phyloP scores from a whole-genome alignment of 2,329 filamentous ascomycete genomes.

The Diaporthe citriasiana region DNA sequence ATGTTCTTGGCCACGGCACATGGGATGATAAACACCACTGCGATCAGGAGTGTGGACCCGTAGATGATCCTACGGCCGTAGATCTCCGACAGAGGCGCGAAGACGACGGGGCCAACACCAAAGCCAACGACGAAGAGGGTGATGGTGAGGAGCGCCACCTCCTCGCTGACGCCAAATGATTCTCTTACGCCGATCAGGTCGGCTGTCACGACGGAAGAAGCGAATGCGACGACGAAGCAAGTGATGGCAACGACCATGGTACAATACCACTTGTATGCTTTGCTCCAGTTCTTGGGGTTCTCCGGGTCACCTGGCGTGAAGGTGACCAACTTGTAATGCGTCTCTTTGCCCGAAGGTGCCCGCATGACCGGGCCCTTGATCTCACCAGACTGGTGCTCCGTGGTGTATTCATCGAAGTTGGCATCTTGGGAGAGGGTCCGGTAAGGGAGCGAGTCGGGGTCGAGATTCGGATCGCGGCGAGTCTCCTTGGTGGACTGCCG shows the following conservation, averaged over 20 bases:
- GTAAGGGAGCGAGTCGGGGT: conserved; percentile 71
- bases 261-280: conserved; percentile 83
- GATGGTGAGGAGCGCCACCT: conserved; percentile 80
- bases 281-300: conserved; percentile 90
- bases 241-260: conserved; percentile 87
- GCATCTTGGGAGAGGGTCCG: conserved; percentile 72
- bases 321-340: conserved; percentile 67
- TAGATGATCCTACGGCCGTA: conserved; percentile 81
- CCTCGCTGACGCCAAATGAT: conserved; percentile 77
- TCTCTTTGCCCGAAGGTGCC: conserved; percentile 45
- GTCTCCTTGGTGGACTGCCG: conserved; percentile 52
- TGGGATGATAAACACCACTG: conserved; percentile 85
- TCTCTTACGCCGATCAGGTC: conserved; percentile 75
- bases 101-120: conserved; percentile 84
- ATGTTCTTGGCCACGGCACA: conserved; percentile 84
- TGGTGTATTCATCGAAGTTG: conserved; percentile 76
- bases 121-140: conserved; percentile 87
- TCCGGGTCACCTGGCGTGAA: conserved; percentile 80
- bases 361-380: conserved; percentile 63
- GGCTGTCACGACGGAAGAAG: conserved; percentile 82
- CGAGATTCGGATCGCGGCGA: conserved; percentile 56
- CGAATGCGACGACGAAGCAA: conserved; percentile 81
- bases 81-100: conserved; percentile 84
- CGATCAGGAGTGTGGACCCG: conserved; percentile 74
- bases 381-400: conserved; percentile 72